Base-by-base conservation (phyloP, 2,329 filamentous ascomycete genomes). In the Rutstroemia sydowiana region DNA sequence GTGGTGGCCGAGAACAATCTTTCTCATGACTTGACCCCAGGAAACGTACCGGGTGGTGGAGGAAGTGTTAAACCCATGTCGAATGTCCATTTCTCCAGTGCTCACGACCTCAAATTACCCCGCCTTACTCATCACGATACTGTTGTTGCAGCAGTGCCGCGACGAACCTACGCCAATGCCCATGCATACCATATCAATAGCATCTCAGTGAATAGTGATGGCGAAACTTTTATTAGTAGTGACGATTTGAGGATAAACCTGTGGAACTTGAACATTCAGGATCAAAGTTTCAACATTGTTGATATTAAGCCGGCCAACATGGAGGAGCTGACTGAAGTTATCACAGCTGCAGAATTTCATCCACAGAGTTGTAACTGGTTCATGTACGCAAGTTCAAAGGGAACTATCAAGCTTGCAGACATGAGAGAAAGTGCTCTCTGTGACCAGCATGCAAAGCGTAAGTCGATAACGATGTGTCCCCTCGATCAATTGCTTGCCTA, bases 181-280 rank as follows among this genome's bases (percentile, higher is more conserved):
- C 93, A 98, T 69, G 93, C 93, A 60, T 98, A 98, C 70, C 93
- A 98, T 72, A 97, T 98, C 80, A 98, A 98, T 76, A 97, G 93
- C 76, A 98, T 98, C 70, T 97, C 93, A n/a, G 93, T 97, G 65
- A 98, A 98, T 76, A 97, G 92, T 68, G 93, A 98, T 69, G 93
- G 92, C 52, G 93, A 98, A 75, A 98, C 93, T 0, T 98, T 97
- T 71, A 96, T 98, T 73, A 96, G 91, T 75, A 96, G 91, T 68
- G 93, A 98, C 68, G 93, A 98, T 68, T 75, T 98, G 58, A 85
- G 93, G 57, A 95, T 98, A 76, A 98, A 98, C 70, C 76, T 98
- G 52, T 98, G 93, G 93, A 97, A 98, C 69, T 77, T 97, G 63
- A 97, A 97, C 71, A 98, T 98, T 58, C 93, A 98, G 70, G 92